Conservation (phyloP, 2,329 filamentous ascomycete genomes). For the Sarocladium kiliense region DNA sequence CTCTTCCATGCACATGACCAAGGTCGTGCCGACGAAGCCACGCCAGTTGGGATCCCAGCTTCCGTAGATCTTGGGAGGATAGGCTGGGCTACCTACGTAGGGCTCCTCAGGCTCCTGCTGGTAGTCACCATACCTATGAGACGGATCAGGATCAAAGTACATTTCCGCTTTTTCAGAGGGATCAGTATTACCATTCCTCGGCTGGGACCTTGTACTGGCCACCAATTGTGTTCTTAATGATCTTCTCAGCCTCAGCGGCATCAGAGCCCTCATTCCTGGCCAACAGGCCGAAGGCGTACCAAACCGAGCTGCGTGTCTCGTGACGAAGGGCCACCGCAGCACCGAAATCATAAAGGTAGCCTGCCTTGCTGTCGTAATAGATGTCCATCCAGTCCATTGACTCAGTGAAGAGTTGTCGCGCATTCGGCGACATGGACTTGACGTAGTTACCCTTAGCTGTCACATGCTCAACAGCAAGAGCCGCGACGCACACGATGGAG, state of each 20-base stretch:
- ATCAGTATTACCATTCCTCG: conserved; percentile 44
- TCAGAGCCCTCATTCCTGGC: conserved; percentile 48
- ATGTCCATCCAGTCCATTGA: conserved; percentile 49
- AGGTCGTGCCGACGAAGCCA: conserved; percentile 54
- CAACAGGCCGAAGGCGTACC: conserved; percentile 55
- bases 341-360: conserved; percentile 48
- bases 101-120: conserved; percentile 53
- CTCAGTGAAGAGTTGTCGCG: conserved; percentile 1
- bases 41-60: conserved; percentile 62
- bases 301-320: conserved; percentile 51
- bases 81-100: conserved; percentile 44
- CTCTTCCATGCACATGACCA: conserved; percentile 55
- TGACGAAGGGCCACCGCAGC: conserved; percentile 41
- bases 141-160: background rate
- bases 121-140: conserved; percentile 36
- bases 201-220: conserved; percentile 46
- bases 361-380: conserved; percentile 45
- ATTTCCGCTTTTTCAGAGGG: conserved; percentile 17
- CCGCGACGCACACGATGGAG: background rate
- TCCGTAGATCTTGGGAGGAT: conserved; percentile 47
- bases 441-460: background rate
- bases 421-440: background rate
- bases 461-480: background rate
- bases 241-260: conserved; percentile 43
- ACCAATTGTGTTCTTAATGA: conserved; percentile 47